Evolutionary conservation across 768 basidiomycete species (phyloP).

Genomic region (Mycena latifolia): DNA sequence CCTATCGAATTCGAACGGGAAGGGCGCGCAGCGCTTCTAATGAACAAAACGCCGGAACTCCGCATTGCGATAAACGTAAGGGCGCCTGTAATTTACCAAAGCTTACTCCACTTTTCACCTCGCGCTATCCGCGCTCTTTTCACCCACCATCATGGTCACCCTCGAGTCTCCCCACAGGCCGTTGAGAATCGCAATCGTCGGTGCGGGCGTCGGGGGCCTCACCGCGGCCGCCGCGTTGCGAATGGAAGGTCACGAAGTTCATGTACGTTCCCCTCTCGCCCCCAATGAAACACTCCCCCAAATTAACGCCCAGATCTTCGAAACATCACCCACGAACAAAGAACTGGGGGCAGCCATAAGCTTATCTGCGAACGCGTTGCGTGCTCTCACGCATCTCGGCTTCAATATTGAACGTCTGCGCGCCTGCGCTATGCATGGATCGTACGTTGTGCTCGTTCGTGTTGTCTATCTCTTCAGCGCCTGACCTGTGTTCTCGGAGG

Average conservation of each 20-base stretch:
- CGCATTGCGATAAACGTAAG: too few species aligned
- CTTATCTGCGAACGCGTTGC: neutral
- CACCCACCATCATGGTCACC: neutral
- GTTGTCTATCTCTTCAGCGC: too few species aligned
- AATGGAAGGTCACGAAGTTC: neutral
- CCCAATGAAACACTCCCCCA: neutral
- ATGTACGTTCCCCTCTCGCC: neutral
- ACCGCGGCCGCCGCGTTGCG: neutral
- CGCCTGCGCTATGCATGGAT: neutral
- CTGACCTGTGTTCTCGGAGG: neutral
- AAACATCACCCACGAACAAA: neutral
- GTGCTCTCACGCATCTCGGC: neutral
- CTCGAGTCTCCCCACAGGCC: neutral
- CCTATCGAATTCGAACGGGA: too few species aligned
- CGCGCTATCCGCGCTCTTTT: too few species aligned
- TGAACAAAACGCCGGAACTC: too few species aligned
- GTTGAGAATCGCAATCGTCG: slow-evolving; percentile 4
- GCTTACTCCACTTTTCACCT: too few species aligned
- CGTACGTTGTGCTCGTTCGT: neutral
- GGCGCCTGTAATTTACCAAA: too few species aligned
- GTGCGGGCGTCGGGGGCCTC: neutral
- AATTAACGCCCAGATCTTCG: neutral
- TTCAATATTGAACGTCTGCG: neutral
- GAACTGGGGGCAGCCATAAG: slow-evolving; percentile 1
- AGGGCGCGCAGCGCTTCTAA: too few species aligned